Percentiles rank a stretch among this genome's conserved stretches.
phyloP scores from a whole-genome alignment of 192 early-diverging fungal genomes.

The Jimgerdemannia flammicorona region DNA sequence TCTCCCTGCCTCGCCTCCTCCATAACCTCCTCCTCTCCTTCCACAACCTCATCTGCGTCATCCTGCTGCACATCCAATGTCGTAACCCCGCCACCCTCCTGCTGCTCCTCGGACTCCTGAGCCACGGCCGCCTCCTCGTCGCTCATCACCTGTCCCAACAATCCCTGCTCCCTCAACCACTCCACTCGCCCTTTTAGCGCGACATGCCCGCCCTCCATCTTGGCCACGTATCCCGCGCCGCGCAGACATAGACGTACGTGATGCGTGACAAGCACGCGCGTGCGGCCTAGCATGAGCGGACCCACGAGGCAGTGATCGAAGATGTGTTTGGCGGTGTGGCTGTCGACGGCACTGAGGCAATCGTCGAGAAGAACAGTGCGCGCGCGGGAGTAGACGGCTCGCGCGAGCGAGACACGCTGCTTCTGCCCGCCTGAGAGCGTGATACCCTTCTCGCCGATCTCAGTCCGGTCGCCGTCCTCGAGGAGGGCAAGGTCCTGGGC shows the following conservation, averaged over 20 bases:
- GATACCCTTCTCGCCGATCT: constrained; percentile 64
- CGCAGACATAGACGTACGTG: constrained; percentile 57
- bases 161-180: constrained; percentile 15
- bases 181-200: constrained; percentile 18
- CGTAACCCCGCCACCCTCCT: neutral
- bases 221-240: constrained; percentile 42
- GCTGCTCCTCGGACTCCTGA: neutral
- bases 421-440: constrained; percentile 70
- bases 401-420: constrained; percentile 73
- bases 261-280: constrained; percentile 80
- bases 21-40: constrained; percentile 72
- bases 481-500: constrained; percentile 61
- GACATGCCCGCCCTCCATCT: constrained; percentile 49
- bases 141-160: constrained; percentile 24
- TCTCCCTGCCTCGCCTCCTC: constrained; percentile 66
- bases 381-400: constrained; percentile 71
- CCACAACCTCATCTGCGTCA: neutral
- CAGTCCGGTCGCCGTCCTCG: constrained; percentile 65
- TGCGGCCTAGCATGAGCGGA: constrained; percentile 68
- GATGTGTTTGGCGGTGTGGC: constrained; percentile 38
- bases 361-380: constrained; percentile 80
- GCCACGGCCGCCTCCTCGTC: constrained; percentile 29
- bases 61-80: neutral
- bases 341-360: constrained; percentile 59
- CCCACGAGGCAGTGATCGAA: constrained; percentile 50